phyloP scores from a whole-genome alignment of 352 stramenopile species.

The Pilasporangium apinafurcum region DNA sequence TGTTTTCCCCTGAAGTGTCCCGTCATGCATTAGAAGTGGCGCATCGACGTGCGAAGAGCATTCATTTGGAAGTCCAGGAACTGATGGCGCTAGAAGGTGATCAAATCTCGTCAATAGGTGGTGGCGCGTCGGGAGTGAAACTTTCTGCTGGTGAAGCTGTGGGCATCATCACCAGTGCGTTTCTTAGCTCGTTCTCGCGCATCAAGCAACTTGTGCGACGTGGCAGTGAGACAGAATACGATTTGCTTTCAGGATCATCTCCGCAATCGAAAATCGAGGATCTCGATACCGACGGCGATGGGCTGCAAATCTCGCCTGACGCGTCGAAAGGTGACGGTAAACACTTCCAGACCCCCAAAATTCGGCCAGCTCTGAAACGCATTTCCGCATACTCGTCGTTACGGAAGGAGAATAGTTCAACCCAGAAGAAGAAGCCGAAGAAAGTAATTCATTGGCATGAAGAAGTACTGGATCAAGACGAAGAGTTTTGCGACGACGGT shows the following conservation, averaged over 20 bases:
- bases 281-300: conserved; percentile 73
- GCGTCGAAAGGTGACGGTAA: conserved; percentile 44
- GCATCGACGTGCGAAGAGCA: conserved; percentile 58
- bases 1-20: conserved; percentile 81
- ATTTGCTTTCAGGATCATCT: conserved; percentile 54
- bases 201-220: conserved; percentile 55
- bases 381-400: conserved; percentile 70
- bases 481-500: conserved; percentile 70
- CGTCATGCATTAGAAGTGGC: conserved; percentile 80
- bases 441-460: conserved; percentile 66
- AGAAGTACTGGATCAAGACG: conserved; percentile 67
- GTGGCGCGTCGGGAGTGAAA: conserved; percentile 9
- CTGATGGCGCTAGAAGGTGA: conserved; percentile 38
- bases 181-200: conserved; percentile 48
- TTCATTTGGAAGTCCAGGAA: conserved; percentile 75
- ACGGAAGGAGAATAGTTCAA: conserved; percentile 33
- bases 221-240: conserved; percentile 56
- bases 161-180: conserved; percentile 50
- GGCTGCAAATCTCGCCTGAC: conserved; percentile 75
- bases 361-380: conserved; percentile 62
- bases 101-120: conserved; percentile 2
- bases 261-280: conserved; percentile 55
- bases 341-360: conserved; percentile 42
- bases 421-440: conserved; percentile 23
- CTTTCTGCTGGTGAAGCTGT: conserved; percentile 57